phyloP scores from a whole-genome alignment of 2,329 filamentous ascomycete species.

The Fusarium sp. region DNA sequence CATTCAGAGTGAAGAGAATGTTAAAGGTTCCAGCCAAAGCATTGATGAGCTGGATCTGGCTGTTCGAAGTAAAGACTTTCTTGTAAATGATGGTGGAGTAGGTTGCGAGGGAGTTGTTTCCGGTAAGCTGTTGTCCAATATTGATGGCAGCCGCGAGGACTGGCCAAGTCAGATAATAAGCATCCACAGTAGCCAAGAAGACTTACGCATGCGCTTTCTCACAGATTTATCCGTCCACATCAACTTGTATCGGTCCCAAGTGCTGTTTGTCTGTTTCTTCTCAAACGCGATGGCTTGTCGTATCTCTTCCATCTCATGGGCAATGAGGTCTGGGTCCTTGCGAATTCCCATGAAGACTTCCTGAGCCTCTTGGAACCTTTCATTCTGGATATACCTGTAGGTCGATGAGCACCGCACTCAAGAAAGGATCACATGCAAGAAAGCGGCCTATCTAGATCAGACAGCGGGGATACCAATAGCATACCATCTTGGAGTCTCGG shows the following conservation, averaged over 20 bases:
- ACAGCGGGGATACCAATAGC: slow-evolving; percentile 69
- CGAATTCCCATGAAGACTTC: neutral
- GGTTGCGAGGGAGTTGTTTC: slow-evolving; percentile 77
- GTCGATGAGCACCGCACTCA: slow-evolving; percentile 49
- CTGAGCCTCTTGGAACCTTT: slow-evolving; percentile 2
- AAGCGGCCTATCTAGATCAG: slow-evolving; percentile 63
- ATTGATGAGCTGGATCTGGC: slow-evolving; percentile 77
- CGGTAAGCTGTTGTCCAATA: slow-evolving; percentile 77
- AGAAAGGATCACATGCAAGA: slow-evolving; percentile 51
- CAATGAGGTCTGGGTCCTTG: neutral
- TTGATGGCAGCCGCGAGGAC: slow-evolving; percentile 74
- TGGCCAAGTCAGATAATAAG: slow-evolving; percentile 65
- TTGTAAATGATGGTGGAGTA: slow-evolving; percentile 80
- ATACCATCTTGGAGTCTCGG: slow-evolving; percentile 76
- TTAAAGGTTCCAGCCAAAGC: slow-evolving; percentile 78
- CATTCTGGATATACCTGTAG: slow-evolving; percentile 58
- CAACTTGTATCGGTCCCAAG: slow-evolving; percentile 10
- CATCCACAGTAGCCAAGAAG: accelerated
- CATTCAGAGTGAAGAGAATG: slow-evolving; percentile 79
- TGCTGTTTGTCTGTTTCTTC: slow-evolving; percentile 6
- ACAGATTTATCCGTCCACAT: slow-evolving; percentile 13
- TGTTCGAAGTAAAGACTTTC: slow-evolving; percentile 70
- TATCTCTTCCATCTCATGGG: slow-evolving; percentile 8
- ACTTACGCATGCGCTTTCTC: slow-evolving; percentile 14
- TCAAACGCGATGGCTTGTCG: slow-evolving; percentile 6